These are phyloP conservation scores for Aspergillus steynii DNA, from an alignment of 495 filamentous ascomycete species.

Conservation along the genomic window DNA sequence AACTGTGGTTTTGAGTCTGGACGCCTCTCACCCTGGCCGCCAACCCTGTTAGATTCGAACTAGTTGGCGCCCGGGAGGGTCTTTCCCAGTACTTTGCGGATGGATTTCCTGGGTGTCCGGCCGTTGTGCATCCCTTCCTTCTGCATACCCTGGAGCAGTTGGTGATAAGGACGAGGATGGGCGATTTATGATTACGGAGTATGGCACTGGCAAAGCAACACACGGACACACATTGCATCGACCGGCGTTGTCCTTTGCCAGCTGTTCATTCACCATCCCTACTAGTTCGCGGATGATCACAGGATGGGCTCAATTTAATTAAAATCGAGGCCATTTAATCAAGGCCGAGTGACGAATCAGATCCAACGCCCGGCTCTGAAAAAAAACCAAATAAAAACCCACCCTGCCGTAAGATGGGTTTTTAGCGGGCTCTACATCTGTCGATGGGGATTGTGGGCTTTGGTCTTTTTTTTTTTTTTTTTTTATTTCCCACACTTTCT, in stretches of 20 bases:
- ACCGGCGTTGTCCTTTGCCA: slow-evolving; percentile 17
- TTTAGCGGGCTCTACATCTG: background rate
- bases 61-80: background rate
- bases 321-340: slow-evolving; percentile 10
- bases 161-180: background rate
- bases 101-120: background rate
- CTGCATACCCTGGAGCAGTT: background rate
- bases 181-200: background rate
- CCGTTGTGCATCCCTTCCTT: too few relatives aligned
- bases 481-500: background rate
- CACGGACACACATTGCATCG: background rate
- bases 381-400: background rate
- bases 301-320: slow-evolving; percentile 7
- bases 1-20: background rate
- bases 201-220: background rate
- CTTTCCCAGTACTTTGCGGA: background rate
- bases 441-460: background rate
- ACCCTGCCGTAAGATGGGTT: slow-evolving; percentile 5
- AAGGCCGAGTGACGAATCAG: slow-evolving; percentile 10
- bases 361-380: slow-evolving; percentile 1
- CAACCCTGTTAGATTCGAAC: background rate
- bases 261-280: slow-evolving; percentile 12
- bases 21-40: background rate
- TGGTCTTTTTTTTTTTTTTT: background rate
- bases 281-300: slow-evolving; percentile 16